These are phyloP conservation scores for Chlorella sorokiniana DNA, from an alignment of 139 green algal genomes.

Conservation along the genomic window DNA sequence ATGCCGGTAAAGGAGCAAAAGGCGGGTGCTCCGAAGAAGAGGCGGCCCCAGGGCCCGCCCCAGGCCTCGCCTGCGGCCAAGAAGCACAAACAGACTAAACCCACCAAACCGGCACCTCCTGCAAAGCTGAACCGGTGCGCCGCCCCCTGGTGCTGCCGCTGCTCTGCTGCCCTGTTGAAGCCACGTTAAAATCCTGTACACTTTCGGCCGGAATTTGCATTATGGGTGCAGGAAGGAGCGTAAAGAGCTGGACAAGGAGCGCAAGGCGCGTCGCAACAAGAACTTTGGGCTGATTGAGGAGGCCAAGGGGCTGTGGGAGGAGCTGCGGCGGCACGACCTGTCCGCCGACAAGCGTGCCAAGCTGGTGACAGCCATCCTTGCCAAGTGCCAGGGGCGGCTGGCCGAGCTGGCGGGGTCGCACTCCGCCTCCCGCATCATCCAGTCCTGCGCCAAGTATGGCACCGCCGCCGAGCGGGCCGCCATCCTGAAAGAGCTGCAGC, in stretches of 20 bases:
- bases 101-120: background rate
- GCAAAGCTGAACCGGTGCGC: background rate
- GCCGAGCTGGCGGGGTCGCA: constrained; percentile 75
- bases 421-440: constrained; percentile 82
- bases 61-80: background rate
- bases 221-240: constrained; percentile 47
- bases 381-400: constrained; percentile 64
- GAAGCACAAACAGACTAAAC: background rate
- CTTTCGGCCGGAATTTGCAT: background rate
- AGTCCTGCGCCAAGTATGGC: constrained; percentile 83
- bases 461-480: constrained; percentile 44
- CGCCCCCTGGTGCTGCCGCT: background rate
- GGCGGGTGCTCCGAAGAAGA: too few relatives aligned
- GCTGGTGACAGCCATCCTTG: constrained; percentile 63
- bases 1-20: too few relatives aligned
- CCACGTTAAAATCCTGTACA: background rate
- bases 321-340: constrained; percentile 59
- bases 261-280: constrained; percentile 34
- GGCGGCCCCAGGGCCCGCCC: too few relatives aligned
- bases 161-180: too few relatives aligned
- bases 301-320: constrained; percentile 65
- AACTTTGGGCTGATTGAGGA: constrained; percentile 50
- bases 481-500: constrained; percentile 73
- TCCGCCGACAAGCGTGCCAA: constrained; percentile 47
- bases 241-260: constrained; percentile 33